Conservation (phyloP, 148 eudicot genomes). For the Rhododendron ferrugineum region DNA sequence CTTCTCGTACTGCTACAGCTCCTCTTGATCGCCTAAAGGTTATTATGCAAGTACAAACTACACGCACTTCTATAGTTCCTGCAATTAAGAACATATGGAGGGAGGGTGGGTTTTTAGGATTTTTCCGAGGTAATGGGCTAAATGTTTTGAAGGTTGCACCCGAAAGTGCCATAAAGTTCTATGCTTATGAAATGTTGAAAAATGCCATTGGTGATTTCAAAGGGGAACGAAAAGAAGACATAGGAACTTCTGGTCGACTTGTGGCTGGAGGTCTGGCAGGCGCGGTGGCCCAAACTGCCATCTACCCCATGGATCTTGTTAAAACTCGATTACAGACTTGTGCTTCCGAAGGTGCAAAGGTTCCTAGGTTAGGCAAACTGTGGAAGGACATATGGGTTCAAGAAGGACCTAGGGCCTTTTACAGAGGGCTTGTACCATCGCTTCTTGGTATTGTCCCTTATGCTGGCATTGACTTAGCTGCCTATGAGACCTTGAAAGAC, state of each 20-base stretch:
- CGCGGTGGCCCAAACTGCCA: slow-evolving; percentile 91
- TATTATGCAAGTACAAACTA: slow-evolving; percentile 68
- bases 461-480: slow-evolving; percentile 93
- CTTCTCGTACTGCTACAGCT: slow-evolving; percentile 96
- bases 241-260: slow-evolving; percentile 72
- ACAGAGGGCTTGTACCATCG: slow-evolving; percentile 82
- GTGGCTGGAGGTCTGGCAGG: slow-evolving; percentile 92
- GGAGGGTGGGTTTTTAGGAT: slow-evolving; percentile 71
- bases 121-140: slow-evolving; percentile 91
- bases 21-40: slow-evolving; percentile 95
- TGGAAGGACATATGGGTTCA: slow-evolving; percentile 80
- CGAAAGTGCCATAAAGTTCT: slow-evolving; percentile 90
- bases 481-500: slow-evolving; percentile 85
- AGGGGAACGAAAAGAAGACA: slow-evolving; percentile 60
- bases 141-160: slow-evolving; percentile 93
- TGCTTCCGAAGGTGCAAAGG: slow-evolving; percentile 52
- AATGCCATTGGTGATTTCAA: slow-evolving; percentile 47
- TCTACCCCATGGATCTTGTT: slow-evolving; percentile 92
- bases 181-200: slow-evolving; percentile 82
- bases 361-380: slow-evolving; percentile 57
- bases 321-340: slow-evolving; percentile 86
- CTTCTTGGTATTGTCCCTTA: slow-evolving; percentile 91
- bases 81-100: slow-evolving; percentile 70
- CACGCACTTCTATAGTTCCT: slow-evolving; percentile 45
- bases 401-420: slow-evolving; percentile 87